Percentiles rank a stretch among this genome's conserved stretches.
Conservation (phyloP, 2,329 filamentous ascomycete genomes). For the Rutstroemia sydowiana region DNA sequence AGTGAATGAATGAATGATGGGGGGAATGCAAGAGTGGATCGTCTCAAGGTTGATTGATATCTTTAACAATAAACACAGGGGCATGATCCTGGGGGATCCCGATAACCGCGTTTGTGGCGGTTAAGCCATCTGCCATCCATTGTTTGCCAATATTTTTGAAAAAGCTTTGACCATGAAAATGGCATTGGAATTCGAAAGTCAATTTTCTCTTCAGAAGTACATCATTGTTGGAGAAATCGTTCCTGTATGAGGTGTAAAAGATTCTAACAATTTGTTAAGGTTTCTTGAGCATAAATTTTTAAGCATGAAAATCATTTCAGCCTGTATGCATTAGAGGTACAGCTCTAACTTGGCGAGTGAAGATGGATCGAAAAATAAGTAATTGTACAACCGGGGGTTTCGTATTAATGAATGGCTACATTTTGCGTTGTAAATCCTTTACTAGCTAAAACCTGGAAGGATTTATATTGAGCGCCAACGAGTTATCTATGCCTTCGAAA, state of each 20-base stretch:
- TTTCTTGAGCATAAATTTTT: constrained; percentile 17
- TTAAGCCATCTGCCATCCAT: background rate
- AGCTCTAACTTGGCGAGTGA: no score
- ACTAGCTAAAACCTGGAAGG: no score
- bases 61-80: constrained; percentile 1
- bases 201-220: background rate
- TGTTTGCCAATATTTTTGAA: background rate
- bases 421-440: no score
- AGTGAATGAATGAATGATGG: background rate
- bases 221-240: background rate
- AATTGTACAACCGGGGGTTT: no score
- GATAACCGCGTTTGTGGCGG: background rate
- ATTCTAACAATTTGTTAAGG: constrained; percentile 31
- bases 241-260: constrained; percentile 25
- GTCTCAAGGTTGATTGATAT: constrained; percentile 1
- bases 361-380: no score
- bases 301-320: background rate
- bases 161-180: background rate
- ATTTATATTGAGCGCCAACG: no score
- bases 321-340: background rate
- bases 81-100: background rate
- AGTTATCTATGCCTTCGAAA: no score
- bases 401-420: no score
- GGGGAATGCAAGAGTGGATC: background rate
- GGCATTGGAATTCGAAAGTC: background rate